Evolutionary conservation across 169 alveolate genomes (phyloP), one percentile per base, ranked within the genome.

Genomic region (Cryptosporidium felis): DNA sequence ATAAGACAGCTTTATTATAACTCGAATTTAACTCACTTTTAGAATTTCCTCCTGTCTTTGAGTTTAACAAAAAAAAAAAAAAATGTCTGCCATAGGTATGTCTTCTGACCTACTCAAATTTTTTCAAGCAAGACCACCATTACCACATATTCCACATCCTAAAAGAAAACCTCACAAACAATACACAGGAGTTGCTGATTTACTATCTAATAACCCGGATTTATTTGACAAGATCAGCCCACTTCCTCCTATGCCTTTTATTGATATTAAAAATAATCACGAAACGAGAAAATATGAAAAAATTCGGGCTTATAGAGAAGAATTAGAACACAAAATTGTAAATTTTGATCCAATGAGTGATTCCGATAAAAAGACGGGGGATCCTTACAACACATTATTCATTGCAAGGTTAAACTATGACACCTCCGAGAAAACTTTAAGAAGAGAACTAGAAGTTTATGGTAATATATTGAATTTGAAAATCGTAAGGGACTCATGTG

Each of bases 351-450:
- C 79, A 16, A 44, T 6, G 23, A 80, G 67, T 14, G 65, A 58
- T 2, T 26, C 16, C n/a, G 46, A 38, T 5, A 30, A 9, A 30
- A 74, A 53, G 42, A 74, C 85, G 0, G 67, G 89, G 3, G 95
- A 95, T 74, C 95, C 96, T 0, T 91, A 82, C 62, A 92, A 91
- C 47, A 95, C 97, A 16, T 58, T 95, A 21, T 92, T 95, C 82
- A 91, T 95, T 0, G 90, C 91, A 40, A 91, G 92, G 59, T 60
- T 95, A 41, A 67, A 67, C 49, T 93, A 89, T 58, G 91, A 89
- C 38, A 92, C 95, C 9, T 91, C 91, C 65, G 97, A 93, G 80
- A 88, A 88, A 44, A 79, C 66, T 41, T 49, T 95, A 23, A 90
- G 89, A 58, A 81, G 62, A 61, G 95, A 93, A 61, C 90, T 95